Base-by-base conservation (phyloP, 2,329 filamentous ascomycete species). In the Dothideomycetes sp. region DNA sequence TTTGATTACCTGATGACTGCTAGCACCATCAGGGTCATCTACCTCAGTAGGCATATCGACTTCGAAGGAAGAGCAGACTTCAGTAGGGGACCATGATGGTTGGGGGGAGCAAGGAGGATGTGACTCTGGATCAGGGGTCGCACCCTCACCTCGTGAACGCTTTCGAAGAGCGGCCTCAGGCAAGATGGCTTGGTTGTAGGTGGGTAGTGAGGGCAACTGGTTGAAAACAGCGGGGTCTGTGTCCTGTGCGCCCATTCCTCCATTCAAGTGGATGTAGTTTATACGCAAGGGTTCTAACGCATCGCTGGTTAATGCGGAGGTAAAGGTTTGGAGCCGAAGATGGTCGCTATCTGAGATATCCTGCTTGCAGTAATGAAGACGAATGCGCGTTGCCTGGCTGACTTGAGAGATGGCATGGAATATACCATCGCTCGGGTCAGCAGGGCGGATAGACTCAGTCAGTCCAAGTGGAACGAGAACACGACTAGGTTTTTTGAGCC, bases 11-110 rank as follows among this genome's bases (percentile, higher is more conserved):
- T n/a, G 17, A 8, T 24, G 18, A 35, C 18, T 35, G 34, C 34
- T 35, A 15, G 34, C 34, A 22, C 12, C 34, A 11, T 22, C 19
- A 24, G 31, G 31, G 16, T 10, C 5, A 5, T 32, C 14, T 32
- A 15, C 5, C 5, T 5, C 10, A 7, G 31, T 32, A 14, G 31
- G 5, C 31, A 5, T 32, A 10, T 10, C 27, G 19, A 11, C 34
- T 16, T 30, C 34, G 9, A 27, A n/a, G 22, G 36, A 29, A 12
- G 22, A 31, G 15, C 31, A 10, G 3, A 37, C 36, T 37, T 37
- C 27, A 31, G 36, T 37, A 4, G 36, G 27, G 14, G 36, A 37
- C 16, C 36, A 37, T 12, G n/a, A n/a, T 31, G 27, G 36, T 14
- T 10, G 27, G n/a, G 17, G 14, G 16, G 4, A 31, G 16, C 10